phyloP scores from a whole-genome alignment of 1,284 basidiomycete species.

The Tilletia horrida region DNA sequence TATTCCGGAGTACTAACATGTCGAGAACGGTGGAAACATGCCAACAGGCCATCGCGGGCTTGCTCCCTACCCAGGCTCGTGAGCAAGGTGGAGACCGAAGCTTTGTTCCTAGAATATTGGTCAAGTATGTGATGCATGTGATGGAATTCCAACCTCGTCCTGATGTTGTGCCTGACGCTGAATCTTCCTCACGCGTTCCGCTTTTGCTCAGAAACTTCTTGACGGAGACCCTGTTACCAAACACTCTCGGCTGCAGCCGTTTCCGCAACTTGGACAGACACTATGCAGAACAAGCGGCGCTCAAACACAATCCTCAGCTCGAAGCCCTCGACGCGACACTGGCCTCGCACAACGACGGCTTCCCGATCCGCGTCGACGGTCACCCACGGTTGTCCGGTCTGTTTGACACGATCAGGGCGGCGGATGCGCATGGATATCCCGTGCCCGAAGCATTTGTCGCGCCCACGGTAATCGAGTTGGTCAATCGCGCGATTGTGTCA shows the following conservation, averaged over 20 bases:
- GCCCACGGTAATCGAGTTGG: slow-evolving; percentile 21
- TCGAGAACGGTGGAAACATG: slow-evolving; percentile 73
- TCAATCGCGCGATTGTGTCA: slow-evolving; percentile 71
- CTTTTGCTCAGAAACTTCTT: slow-evolving; percentile 3
- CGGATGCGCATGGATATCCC: slow-evolving; percentile 66
- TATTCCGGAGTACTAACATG: slow-evolving; percentile 66
- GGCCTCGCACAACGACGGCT: slow-evolving; percentile 69
- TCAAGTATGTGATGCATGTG: too few relatives aligned
- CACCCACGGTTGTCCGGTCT: slow-evolving; percentile 73
- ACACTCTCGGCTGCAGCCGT: slow-evolving; percentile 66
- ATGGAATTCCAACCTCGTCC: too few relatives aligned
- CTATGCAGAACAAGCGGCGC: slow-evolving; percentile 56
- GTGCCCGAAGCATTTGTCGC: slow-evolving; percentile 35
- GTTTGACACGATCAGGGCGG: slow-evolving; percentile 66
- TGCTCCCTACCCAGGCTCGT: slow-evolving; percentile 24
- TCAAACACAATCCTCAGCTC: slow-evolving; percentile 66
- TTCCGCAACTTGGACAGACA: slow-evolving; percentile 54
- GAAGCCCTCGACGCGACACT: slow-evolving; percentile 66
- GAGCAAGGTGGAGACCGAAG: not conserved
- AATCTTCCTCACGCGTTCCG: not conserved
- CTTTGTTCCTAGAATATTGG: slow-evolving; percentile 3
- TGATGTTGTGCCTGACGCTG: too few relatives aligned
- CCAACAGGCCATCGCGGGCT: slow-evolving; percentile 69
- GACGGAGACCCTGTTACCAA: slow-evolving; percentile 69
- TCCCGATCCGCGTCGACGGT: slow-evolving; percentile 70